Evolutionary conservation across 192 early-diverging fungal species (phyloP), one percentile per base, ranked within the genome.

Genomic region (Backusella tarrabulga): DNA sequence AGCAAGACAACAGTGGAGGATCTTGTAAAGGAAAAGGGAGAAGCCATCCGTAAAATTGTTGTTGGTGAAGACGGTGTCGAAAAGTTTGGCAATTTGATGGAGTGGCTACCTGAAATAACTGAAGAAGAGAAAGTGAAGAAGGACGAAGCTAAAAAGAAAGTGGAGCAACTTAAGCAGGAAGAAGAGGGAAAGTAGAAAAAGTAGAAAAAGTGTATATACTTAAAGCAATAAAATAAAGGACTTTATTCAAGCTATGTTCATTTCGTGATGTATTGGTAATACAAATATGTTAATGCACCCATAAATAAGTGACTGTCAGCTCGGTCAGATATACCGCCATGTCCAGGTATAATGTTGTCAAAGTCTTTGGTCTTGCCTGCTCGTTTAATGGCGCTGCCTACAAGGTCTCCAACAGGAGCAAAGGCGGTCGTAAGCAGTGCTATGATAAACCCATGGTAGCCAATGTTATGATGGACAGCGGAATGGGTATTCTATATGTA

Each of bases 221-320:
- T 23, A 74, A 17, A 60, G 23, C 38, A 35, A 38, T 60, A 38
- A 36, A 34, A 66, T 74, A 60, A 35, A 50, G 3, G 19, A 19
- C 11, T 38, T 29, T 67, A 68, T 68, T 68, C 8, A 36, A 12
- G 8, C 6, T 56, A 60, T 74, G 29, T 60, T 23, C 0, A 41
- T 34, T 68, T 15, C 29, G 15, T 32, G 38, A 68, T 34, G 4
- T 8, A 76, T 19, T 46, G 36, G 71, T 90, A 95, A 83, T 99
- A 98, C 74, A 97, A 90, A 80, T 91, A 93, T 46, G 94, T 92
- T 79, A 99, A 98, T 34, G 93, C 83, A 4, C 92, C 94, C 95
- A 98, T 97, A 70, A 99, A 83, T 75, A 99, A 95, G 86, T 99
- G 97, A 79, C 97, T 97, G 81, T 99, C 96, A 85, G 97, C 95